Evolutionary conservation across 257 asterid species (phyloP).

Genomic region (Fraxinus excelsior): DNA sequence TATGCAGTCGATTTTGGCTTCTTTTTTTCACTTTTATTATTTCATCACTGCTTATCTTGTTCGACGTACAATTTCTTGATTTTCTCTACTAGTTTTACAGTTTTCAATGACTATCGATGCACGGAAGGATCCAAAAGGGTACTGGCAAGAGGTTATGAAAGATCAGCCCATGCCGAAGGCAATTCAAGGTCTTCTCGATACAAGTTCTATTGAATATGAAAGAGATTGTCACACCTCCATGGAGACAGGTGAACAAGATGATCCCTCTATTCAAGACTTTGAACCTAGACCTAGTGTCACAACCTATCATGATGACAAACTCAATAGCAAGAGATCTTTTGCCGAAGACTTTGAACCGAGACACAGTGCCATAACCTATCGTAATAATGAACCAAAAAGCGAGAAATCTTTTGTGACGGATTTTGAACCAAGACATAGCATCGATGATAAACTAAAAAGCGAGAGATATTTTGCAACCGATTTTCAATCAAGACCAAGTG

Average conservation of each 20-base stretch:
- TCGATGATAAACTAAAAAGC: background rate
- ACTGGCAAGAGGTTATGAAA: slow-evolving; percentile 26
- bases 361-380: background rate
- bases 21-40: background rate
- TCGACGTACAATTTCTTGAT: background rate
- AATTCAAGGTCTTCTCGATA: slow-evolving; percentile 9
- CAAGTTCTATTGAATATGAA: slow-evolving; percentile 11
- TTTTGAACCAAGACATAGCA: slow-evolving; percentile 29
- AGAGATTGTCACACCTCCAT: slow-evolving; percentile 11
- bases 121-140: slow-evolving; percentile 32
- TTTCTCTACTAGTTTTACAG: slow-evolving; percentile 18
- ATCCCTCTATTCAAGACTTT: slow-evolving; percentile 10
- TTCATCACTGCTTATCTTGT: no score
- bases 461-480: background rate
- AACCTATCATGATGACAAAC: background rate
- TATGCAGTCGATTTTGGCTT: no score
- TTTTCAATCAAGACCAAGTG: slow-evolving; percentile 27
- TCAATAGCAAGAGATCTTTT: background rate
- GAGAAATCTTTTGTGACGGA: background rate
- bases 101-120: slow-evolving; percentile 29
- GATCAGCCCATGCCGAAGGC: slow-evolving; percentile 18
- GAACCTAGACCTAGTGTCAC: slow-evolving; percentile 19
- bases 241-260: background rate
- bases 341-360: background rate
- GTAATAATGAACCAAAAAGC: background rate